Evolutionary conservation across 805 yeast genomes (phyloP).

Genomic region (Millerozyma miso): DNA sequence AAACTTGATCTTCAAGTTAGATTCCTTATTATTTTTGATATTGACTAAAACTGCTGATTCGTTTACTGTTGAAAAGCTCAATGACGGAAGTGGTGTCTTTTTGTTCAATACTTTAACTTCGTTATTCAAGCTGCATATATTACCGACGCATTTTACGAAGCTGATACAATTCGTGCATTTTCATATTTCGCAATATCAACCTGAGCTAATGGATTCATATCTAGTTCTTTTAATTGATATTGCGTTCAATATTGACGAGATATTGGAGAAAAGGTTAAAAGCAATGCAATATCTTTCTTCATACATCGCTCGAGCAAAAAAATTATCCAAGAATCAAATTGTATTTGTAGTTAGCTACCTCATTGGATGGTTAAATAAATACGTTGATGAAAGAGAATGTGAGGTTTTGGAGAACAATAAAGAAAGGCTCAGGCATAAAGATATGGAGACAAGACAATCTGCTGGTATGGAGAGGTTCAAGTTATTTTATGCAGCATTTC

Average conservation of each 20-base stretch:
- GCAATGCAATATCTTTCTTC: slow-evolving; percentile 91
- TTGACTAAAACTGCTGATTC: slow-evolving; percentile 46
- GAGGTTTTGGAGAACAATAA: slow-evolving; percentile 55
- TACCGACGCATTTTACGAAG: slow-evolving; percentile 90
- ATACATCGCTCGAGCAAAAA: slow-evolving; percentile 81
- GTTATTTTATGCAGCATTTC: slow-evolving; percentile 85
- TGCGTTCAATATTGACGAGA: slow-evolving; percentile 67
- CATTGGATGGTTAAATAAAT: slow-evolving; percentile 78
- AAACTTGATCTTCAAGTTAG: slow-evolving; percentile 65
- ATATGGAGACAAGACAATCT: slow-evolving; percentile 14
- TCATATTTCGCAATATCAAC: slow-evolving; percentile 73
- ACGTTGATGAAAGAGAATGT: slow-evolving; percentile 76
- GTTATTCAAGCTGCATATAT: slow-evolving; percentile 72
- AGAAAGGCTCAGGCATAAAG: slow-evolving; percentile 6
- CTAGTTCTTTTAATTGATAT: slow-evolving; percentile 77
- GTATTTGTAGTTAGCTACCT: slow-evolving; percentile 78
- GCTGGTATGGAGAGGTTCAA: slow-evolving; percentile 90
- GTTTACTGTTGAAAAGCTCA: slow-evolving; percentile 48
- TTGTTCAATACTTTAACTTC: slow-evolving; percentile 72
- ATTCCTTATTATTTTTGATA: slow-evolving; percentile 57
- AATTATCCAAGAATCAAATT: slow-evolving; percentile 66
- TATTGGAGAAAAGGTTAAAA: slow-evolving; percentile 73
- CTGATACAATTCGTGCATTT: slow-evolving; percentile 83
- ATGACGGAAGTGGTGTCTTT: slow-evolving; percentile 59
- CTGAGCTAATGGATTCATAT: slow-evolving; percentile 80